Percentiles rank a stretch among this genome's conserved stretches.
Conservation (phyloP, 2,329 filamentous ascomycete species). For the Neofusicoccum sp. region DNA sequence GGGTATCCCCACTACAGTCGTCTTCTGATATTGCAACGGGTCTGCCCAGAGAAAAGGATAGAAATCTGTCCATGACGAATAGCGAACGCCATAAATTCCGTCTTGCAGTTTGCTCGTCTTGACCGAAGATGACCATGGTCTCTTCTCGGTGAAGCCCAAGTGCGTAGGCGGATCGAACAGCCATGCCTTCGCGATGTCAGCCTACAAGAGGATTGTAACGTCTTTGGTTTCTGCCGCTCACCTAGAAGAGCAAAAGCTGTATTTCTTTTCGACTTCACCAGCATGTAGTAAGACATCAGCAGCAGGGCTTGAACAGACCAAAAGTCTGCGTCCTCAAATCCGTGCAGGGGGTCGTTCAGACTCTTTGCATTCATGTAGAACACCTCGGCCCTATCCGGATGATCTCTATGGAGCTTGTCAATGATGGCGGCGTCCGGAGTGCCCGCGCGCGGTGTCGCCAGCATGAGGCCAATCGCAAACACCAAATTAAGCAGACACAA, state of each 20-base stretch:
- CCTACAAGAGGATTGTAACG: neutral
- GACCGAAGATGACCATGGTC: slow-evolving; percentile 54
- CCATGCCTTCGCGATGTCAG: slow-evolving; percentile 51
- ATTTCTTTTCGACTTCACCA: slow-evolving; percentile 61
- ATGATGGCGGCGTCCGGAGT: slow-evolving; percentile 53
- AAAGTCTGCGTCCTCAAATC: slow-evolving; percentile 62
- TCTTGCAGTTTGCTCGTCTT: slow-evolving; percentile 48
- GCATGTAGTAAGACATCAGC: slow-evolving; percentile 64
- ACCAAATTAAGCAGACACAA: slow-evolving; percentile 62
- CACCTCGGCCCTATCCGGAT: slow-evolving; percentile 57
- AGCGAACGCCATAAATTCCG: slow-evolving; percentile 64
- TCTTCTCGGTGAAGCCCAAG: slow-evolving; percentile 63
- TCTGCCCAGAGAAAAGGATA: slow-evolving; percentile 62
- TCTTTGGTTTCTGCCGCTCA: slow-evolving; percentile 27
- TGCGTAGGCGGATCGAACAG: slow-evolving; percentile 61
- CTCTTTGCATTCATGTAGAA: slow-evolving; percentile 62
- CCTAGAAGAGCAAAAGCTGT: slow-evolving; percentile 63
- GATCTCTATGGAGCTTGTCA: slow-evolving; percentile 49
- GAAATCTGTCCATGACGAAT: slow-evolving; percentile 63
- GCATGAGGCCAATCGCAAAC: slow-evolving; percentile 61
- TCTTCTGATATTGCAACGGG: slow-evolving; percentile 62
- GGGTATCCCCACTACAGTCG: slow-evolving; percentile 56
- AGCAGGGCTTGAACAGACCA: slow-evolving; percentile 64
- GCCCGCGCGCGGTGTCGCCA: slow-evolving; percentile 54
- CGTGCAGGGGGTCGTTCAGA: slow-evolving; percentile 47